Percentiles rank a stretch among this genome's conserved stretches.
Evolutionary conservation across 169 alveolate genomes (phyloP).

Genomic region (Neospora caninum): DNA sequence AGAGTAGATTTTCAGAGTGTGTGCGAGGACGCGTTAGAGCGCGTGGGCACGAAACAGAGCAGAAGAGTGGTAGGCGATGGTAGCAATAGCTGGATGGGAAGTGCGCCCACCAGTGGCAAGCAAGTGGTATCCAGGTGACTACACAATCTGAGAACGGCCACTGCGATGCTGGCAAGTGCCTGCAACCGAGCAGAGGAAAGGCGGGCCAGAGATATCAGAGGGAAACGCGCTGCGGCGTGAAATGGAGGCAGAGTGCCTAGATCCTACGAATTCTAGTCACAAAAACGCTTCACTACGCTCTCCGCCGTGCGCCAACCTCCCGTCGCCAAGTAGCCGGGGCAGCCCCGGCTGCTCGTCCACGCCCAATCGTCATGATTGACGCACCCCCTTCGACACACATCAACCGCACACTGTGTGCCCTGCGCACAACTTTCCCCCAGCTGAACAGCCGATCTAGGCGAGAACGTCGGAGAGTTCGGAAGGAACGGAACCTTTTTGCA

Average conservation of each 20-base stretch:
- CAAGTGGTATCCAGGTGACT: neutral
- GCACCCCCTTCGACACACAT: neutral
- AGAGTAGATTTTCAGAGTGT: neutral
- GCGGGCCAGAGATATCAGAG: no score
- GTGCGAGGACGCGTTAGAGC: neutral
- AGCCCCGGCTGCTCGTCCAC: slow-evolving; percentile 2
- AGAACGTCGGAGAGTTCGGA: neutral
- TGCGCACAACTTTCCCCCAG: neutral
- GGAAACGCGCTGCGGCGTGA: neutral
- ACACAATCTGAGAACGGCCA: neutral
- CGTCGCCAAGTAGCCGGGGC: neutral
- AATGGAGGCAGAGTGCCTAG: neutral
- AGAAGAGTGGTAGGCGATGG: neutral
- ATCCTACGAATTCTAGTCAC: neutral
- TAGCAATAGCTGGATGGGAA: slow-evolving; percentile 12
- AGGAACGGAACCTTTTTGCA: neutral
- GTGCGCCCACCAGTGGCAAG: neutral
- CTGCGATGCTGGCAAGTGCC: neutral
- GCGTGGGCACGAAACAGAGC: neutral
- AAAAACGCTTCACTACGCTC: neutral
- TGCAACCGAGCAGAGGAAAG: neutral
- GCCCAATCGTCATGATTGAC: neutral
- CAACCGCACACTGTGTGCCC: neutral
- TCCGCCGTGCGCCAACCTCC: neutral
- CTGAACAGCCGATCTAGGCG: neutral